phyloP scores from a whole-genome alignment of 164 flowering plant species.

The Saururus chinensis region DNA sequence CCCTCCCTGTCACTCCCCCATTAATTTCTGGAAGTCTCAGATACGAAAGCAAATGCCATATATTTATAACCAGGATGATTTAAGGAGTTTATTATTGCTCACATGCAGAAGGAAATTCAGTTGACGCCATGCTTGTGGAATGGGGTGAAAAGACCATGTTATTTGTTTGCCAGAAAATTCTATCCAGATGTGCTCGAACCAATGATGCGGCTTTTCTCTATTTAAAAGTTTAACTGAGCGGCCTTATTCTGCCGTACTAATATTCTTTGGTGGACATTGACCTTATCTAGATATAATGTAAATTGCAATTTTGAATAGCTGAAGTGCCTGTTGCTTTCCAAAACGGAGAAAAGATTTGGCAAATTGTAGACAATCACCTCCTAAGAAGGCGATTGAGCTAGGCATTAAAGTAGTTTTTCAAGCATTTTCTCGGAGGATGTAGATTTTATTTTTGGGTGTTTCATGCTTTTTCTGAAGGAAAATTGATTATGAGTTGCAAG shows the following conservation, averaged over 20 bases:
- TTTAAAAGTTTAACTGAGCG: slow-evolving; percentile 36
- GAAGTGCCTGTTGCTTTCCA: slow-evolving; percentile 4
- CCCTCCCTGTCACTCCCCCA: too few species aligned
- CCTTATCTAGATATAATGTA: slow-evolving; percentile 18
- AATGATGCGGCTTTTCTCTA: slow-evolving; percentile 52
- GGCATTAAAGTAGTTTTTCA: neutral
- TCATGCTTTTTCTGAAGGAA: too few species aligned
- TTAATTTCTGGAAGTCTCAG: too few species aligned
- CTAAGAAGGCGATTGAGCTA: neutral
- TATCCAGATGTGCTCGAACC: slow-evolving; percentile 46
- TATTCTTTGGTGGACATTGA: slow-evolving; percentile 31
- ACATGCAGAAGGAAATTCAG: slow-evolving; percentile 33
- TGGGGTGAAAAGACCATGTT: slow-evolving; percentile 65
- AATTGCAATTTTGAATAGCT: slow-evolving; percentile 17
- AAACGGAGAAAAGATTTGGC: slow-evolving; percentile 15
- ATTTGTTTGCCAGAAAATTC: slow-evolving; percentile 72
- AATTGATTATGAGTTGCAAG: too few species aligned
- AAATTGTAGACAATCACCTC: neutral
- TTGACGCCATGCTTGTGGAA: slow-evolving; percentile 61
- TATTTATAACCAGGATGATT: too few species aligned
- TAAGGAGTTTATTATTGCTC: neutral
- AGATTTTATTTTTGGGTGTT: too few species aligned
- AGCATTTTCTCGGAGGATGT: too few species aligned
- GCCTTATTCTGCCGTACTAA: slow-evolving; percentile 6
- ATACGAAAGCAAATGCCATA: too few species aligned